Base-by-base conservation (phyloP, 106 monocot genomes). In the Acorus gramineus region DNA sequence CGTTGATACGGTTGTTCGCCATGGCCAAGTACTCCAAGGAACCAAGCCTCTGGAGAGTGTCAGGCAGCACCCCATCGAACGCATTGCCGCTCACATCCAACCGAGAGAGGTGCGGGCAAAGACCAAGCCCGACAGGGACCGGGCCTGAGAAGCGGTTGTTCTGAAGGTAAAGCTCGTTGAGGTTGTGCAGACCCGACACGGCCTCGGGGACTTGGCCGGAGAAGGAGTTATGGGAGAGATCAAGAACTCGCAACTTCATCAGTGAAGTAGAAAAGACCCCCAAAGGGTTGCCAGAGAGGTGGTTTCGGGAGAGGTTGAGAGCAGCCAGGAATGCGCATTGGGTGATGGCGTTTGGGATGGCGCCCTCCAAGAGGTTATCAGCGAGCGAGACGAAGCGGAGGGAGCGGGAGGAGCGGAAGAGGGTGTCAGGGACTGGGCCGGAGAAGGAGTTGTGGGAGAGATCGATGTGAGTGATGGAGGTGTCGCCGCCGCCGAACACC, bases 301-400 rank as follows among this genome's bases (percentile, higher is more conserved):
- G 61, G 63, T 90, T 90, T 52, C 60, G 65, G 61, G 95, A 90
- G 55, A 95, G 53, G 63, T 90, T 87, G 42, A 90, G 62, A 43
- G 73, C 70, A 6, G 84, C 76, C 3, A 95, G 74, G 54, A 80
- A 64, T 42, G 57, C 46, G 64, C 82, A 87, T 12, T 68, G 64
- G 3, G 86, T 52, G 45, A 90, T 47, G 0, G 77, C 11, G 6
- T 69, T 1, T 0, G 86, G 86, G 11, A 95, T 12, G 0, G 81
- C 73, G 11, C 90, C 95, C 6, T 76, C 71, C 56, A 95, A 67
- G 10, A 6, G 44, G 74, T 90, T 90, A 51, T 11, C 49, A 44
- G 90, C 53, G 46, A 90, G 74, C 42, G 71, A 59, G 14, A 95
- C 80, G 44, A 43, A 76, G 3, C 84, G 79, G 49, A 95, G 84